These are phyloP conservation scores for Wallacemonas sp. DNA, from an alignment of 208 protist genomes.

Conservation along the genomic window DNA sequence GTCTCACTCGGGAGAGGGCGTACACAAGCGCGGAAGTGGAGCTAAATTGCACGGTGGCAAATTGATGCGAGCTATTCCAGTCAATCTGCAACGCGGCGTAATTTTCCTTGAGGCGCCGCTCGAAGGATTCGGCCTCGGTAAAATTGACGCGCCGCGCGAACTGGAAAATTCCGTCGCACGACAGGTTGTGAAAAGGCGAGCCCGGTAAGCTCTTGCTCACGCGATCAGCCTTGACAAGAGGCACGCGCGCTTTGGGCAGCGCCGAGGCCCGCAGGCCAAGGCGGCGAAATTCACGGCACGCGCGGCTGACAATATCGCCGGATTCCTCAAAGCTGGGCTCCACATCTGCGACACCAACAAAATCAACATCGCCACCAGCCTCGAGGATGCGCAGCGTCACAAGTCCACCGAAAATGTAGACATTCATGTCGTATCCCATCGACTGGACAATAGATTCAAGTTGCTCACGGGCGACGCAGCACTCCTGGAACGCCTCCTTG, in stretches of 20 bases:
- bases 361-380: constrained; percentile 88
- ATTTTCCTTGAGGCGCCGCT: constrained; percentile 44
- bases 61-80: constrained; percentile 77
- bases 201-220: constrained; percentile 78
- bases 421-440: constrained; percentile 81
- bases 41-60: constrained; percentile 77
- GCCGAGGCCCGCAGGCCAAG: constrained; percentile 68
- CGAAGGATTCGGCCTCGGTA: constrained; percentile 53
- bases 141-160: constrained; percentile 64
- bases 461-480: constrained; percentile 70
- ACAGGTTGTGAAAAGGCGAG: constrained; percentile 68
- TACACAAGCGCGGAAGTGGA: constrained; percentile 62
- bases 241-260: constrained; percentile 81
- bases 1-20: constrained; percentile 70
- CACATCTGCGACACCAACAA: constrained; percentile 85
- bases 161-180: constrained; percentile 80
- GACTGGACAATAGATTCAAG: constrained; percentile 80
- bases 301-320: constrained; percentile 66
- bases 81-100: constrained; percentile 70
- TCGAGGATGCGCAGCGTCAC: constrained; percentile 77
- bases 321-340: constrained; percentile 82
- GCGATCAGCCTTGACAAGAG: constrained; percentile 83
- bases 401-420: constrained; percentile 90
- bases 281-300: constrained; percentile 69
- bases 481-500: constrained; percentile 82